Conservation (phyloP, 108 stramenopile species). For the Fistulifera solaris region DNA sequence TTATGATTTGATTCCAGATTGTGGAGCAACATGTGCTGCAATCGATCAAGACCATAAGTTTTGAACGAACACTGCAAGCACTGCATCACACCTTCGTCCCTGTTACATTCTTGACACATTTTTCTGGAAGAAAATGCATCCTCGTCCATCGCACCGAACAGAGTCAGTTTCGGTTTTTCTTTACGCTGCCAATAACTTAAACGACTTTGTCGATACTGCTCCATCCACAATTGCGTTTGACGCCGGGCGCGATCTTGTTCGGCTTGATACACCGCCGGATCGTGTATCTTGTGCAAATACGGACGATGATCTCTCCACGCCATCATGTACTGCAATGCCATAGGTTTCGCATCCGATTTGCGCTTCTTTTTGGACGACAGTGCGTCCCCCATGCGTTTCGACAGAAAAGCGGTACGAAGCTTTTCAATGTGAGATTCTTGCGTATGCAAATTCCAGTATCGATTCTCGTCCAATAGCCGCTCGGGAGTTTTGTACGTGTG, state of each 20-base stretch:
- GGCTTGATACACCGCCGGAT: slow-evolving; percentile 11
- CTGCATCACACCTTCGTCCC: slow-evolving; percentile 57
- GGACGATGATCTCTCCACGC: slow-evolving; percentile 1
- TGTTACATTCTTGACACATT: neutral
- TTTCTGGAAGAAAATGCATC: neutral
- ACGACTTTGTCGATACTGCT: slow-evolving; percentile 15
- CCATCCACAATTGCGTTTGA: slow-evolving; percentile 28
- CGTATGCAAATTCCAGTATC: neutral
- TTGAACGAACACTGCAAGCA: slow-evolving; percentile 65
- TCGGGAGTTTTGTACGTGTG: neutral
- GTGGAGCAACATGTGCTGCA: slow-evolving; percentile 48
- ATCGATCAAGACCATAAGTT: slow-evolving; percentile 31
- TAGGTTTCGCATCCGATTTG: slow-evolving; percentile 9
- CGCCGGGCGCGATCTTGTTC: neutral
- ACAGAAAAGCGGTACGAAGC: neutral
- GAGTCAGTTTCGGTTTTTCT: slow-evolving; percentile 3
- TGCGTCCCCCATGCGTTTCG: slow-evolving; percentile 2
- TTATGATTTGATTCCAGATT: slow-evolving; percentile 54
- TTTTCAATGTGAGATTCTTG: slow-evolving; percentile 2
- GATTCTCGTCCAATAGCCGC: neutral
- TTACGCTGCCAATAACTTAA: slow-evolving; percentile 14
- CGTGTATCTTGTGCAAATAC: slow-evolving; percentile 9
- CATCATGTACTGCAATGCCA: slow-evolving; percentile 12
- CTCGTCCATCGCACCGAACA: neutral
- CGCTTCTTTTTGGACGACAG: slow-evolving; percentile 2